Evolutionary conservation across 2,329 filamentous ascomycete species (phyloP).

Genomic region (Talaromyces sp.): DNA sequence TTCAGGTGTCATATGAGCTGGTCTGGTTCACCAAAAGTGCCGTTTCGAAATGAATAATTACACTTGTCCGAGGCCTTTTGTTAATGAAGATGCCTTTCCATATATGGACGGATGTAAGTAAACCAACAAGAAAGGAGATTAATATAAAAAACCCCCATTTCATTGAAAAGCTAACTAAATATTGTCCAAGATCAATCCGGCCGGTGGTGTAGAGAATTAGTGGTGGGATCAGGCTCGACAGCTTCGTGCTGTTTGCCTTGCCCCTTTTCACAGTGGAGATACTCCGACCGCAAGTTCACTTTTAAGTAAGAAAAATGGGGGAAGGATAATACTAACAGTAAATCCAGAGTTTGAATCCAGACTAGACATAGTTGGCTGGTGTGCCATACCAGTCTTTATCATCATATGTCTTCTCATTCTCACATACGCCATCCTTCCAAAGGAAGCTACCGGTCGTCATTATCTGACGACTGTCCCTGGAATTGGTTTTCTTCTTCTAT

Average conservation of each 20-base stretch:
- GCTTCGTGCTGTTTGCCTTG: background rate
- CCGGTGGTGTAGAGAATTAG: background rate
- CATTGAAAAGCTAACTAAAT: background rate
- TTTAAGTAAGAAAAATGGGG: background rate
- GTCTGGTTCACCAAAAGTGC: background rate
- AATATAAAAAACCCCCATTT: background rate
- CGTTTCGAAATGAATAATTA: background rate
- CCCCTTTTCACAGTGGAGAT: background rate
- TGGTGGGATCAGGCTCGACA: background rate
- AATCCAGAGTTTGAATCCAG: background rate
- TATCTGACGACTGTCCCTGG: background rate
- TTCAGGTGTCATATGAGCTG: background rate
- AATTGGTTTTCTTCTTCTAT: background rate
- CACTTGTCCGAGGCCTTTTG: background rate
- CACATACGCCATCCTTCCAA: background rate
- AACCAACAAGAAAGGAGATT: background rate
- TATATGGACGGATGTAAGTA: background rate
- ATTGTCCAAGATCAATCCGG: background rate
- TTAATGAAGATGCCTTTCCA: background rate
- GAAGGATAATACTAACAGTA: background rate
- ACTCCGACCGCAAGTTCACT: background rate
- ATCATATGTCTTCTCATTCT: background rate
- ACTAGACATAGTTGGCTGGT: background rate
- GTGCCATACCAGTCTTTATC: background rate
- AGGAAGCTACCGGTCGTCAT: background rate